Percentiles rank a stretch among this genome's conserved stretches.
Conservation (phyloP, 78 protist genomes). For the Dictyostelium firmibasis region DNA sequence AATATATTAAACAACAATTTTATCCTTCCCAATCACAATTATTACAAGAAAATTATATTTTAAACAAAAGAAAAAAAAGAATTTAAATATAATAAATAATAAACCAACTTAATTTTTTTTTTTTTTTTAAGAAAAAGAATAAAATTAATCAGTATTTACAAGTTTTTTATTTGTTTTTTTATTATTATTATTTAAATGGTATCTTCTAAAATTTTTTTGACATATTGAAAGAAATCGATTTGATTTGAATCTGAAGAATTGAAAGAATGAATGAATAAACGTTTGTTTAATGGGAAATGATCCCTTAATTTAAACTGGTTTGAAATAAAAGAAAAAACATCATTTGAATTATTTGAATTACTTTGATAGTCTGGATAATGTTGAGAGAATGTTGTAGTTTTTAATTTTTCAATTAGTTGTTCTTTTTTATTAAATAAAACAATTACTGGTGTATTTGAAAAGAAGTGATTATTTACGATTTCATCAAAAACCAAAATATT, state of each 20-base stretch:
- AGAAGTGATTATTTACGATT: conserved; percentile 42
- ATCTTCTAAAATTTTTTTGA: conserved; percentile 38
- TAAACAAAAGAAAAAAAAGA: not conserved
- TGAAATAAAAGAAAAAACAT: not conserved
- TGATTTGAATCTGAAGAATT: conserved; percentile 6
- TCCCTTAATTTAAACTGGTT: not conserved
- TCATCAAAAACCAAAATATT: conserved; percentile 29
- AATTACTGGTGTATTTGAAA: conserved; percentile 58
- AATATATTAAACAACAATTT: not conserved
- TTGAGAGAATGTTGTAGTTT: not conserved
- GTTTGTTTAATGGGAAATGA: conserved; percentile 16
- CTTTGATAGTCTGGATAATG: conserved; percentile 31
- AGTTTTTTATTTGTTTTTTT: not conserved
- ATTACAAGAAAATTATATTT: conserved; percentile 9
- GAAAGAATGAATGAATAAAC: conserved; percentile 45
- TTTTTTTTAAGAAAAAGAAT: too few relatives aligned
- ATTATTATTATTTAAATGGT: not conserved
- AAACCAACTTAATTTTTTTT: too few relatives aligned
- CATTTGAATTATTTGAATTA: not conserved
- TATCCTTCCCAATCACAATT: conserved; percentile 16
- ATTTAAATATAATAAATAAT: not conserved
- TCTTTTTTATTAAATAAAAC: conserved; percentile 83
- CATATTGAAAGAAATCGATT: conserved; percentile 59
- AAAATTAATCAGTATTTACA: not conserved
- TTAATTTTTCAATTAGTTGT: conserved; percentile 80